Base-by-base conservation (phyloP, 2,329 filamentous ascomycete genomes). In the Fusarium falciforme region DNA sequence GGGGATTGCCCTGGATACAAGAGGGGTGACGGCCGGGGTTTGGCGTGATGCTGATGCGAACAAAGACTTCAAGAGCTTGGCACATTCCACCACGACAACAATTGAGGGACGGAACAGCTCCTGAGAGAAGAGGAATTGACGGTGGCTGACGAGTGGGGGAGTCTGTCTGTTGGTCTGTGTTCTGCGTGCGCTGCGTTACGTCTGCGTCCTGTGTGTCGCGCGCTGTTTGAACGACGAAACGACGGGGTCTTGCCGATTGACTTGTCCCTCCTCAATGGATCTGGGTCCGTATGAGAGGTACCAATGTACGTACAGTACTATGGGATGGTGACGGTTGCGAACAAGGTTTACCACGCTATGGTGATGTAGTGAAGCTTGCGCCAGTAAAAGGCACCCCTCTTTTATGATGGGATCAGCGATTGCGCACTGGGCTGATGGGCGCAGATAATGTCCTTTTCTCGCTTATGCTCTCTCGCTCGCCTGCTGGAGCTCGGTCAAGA, bases 61-160 rank as follows among this genome's bases (percentile, higher is more conserved):
- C 73, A 77, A 75, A 73, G 73, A 63, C 71, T 67, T 70, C 64
- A 55, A 42, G 35, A 62, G 52, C 73, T 76, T 73, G 73, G 76
- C 73, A 58, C 71, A 76, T 77, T 75, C 75, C 67, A 72, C 70
- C 29, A 36, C 58, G 31, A 42, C 67, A 35, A 52, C 73, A 78
- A 78, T 78, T 76, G 71, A 42, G 20, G n/a, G 22, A 20, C 11
- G n/a, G 25, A 22, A n/a, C 22, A 59, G 55, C 55, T 59, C 35
- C 20, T 40, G 55, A n/a, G 29, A 55, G 7, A 38, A 57, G 49
- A 64, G 61, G 61, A 64, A 64, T 58, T 64, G 61, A 38, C 61
- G 64, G 71, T 74, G 71, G 71, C 67, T 73, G 71, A 68, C 60
- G 64, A 35, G 71, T 72, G 71, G 71, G 64, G 71, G 61, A 25